Percentiles rank a stretch among this genome's conserved stretches.
Conservation (phyloP, 2,329 filamentous ascomycete genomes). For the Fulvia fulva region DNA sequence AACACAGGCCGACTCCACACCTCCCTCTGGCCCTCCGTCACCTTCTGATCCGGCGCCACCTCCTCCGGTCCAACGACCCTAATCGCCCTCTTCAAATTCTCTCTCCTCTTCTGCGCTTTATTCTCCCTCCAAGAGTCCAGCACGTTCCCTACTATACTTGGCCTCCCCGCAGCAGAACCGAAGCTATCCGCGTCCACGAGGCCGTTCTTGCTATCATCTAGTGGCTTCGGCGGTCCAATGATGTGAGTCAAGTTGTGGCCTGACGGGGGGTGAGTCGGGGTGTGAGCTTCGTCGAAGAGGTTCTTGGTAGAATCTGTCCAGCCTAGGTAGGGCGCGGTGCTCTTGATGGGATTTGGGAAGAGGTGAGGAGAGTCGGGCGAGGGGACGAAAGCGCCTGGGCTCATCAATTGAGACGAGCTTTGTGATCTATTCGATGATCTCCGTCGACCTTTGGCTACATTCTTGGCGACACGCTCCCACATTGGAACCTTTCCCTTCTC, state of each 20-base stretch:
- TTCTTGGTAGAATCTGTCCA: constrained; percentile 25
- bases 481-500: background rate
- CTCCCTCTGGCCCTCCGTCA: constrained; percentile 3
- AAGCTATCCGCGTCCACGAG: constrained; percentile 2
- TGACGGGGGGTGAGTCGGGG: constrained; percentile 7
- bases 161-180: constrained; percentile 1
- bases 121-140: constrained; percentile 23
- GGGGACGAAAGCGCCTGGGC: background rate
- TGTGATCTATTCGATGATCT: constrained; percentile 2
- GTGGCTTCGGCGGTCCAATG: constrained; percentile 16
- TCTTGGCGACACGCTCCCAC: constrained; percentile 14
- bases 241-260: constrained; percentile 12
- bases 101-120: constrained; percentile 29
- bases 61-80: constrained; percentile 20
- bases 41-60: background rate
- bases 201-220: constrained; percentile 17
- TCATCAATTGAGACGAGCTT: constrained; percentile 4
- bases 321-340: constrained; percentile 15
- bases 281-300: constrained; percentile 21
- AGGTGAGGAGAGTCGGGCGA: constrained; percentile 18
- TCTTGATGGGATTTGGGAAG: constrained; percentile 13
- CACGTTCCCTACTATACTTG: constrained; percentile 14
- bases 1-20: background rate
- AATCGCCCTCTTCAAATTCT: constrained; percentile 33
- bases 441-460: constrained; percentile 12